Percentiles rank a stretch among this genome's conserved stretches.
phyloP scores from a whole-genome alignment of 225 moss, liverwort and hornwort genomes.

The Asterella californica region DNA sequence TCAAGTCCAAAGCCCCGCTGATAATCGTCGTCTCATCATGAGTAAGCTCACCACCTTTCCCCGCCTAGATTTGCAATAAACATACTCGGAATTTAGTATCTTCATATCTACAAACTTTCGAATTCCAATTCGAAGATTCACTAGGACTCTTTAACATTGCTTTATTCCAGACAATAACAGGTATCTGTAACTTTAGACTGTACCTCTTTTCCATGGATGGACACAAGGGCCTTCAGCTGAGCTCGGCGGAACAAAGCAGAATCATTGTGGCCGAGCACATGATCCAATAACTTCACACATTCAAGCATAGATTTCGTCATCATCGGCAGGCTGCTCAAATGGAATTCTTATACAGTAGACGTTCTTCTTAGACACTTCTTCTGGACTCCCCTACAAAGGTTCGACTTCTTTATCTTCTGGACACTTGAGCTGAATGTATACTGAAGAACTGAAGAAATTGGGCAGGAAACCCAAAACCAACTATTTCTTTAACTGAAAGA shows the following conservation, averaged over 20 bases:
- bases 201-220: slow-evolving; percentile 91
- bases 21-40: slow-evolving; percentile 97
- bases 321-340: background rate
- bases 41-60: slow-evolving; percentile 91
- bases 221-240: slow-evolving; percentile 87
- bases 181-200: background rate
- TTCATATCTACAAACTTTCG: background rate
- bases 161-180: background rate
- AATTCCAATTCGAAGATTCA: too few relatives aligned
- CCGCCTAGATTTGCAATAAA: slow-evolving; percentile 50
- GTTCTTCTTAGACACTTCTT: background rate
- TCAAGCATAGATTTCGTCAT: slow-evolving; percentile 1
- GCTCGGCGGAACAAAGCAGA: slow-evolving; percentile 81
- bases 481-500: background rate
- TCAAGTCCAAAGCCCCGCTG: slow-evolving; percentile 84
- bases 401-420: background rate
- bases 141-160: background rate
- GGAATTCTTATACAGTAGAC: background rate
- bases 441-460: background rate
- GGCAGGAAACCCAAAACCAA: background rate
- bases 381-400: background rate
- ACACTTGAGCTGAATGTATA: background rate
- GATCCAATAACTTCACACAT: slow-evolving; percentile 62
- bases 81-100: background rate
- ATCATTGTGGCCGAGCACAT: slow-evolving; percentile 65